A percentile compares a stretch with the other conserved stretches of the same genome.
phyloP scores from a whole-genome alignment of 23 red algal genomes.

The Agarophyton chilense region DNA sequence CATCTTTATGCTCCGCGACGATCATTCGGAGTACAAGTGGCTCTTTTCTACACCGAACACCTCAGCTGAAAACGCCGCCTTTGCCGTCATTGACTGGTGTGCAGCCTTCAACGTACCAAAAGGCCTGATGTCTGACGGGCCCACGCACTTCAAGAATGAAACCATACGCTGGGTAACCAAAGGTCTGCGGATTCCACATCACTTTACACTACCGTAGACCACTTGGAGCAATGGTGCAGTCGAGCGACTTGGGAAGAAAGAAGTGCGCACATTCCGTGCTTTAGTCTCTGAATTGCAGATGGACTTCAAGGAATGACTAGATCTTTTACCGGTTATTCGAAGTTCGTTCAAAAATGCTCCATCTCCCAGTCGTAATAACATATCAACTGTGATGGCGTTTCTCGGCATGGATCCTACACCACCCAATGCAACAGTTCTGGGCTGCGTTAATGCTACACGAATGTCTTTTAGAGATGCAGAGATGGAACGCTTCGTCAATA shows the following conservation, averaged over 20 bases:
- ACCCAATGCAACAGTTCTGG: slow-evolving; percentile 19
- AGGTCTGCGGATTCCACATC: background rate
- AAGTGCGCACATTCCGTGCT: background rate
- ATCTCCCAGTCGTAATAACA: slow-evolving; percentile 3
- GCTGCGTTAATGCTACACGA: background rate
- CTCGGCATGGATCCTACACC: slow-evolving; percentile 24
- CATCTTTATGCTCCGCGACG: too few relatives aligned
- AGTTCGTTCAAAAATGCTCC: slow-evolving; percentile 19
- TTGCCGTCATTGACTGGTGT: slow-evolving; percentile 21
- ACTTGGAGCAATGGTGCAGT: background rate
- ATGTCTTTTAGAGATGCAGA: slow-evolving; percentile 19
- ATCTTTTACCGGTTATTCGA: slow-evolving; percentile 17
- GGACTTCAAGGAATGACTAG: background rate
- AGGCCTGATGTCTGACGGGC: slow-evolving; percentile 16
- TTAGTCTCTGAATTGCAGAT: slow-evolving; percentile 16
- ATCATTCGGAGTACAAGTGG: slow-evolving; percentile 48
- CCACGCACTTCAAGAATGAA: slow-evolving; percentile 60
- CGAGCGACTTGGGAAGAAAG: background rate
- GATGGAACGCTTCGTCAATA: slow-evolving; percentile 1
- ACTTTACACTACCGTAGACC: slow-evolving; percentile 46
- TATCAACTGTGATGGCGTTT: slow-evolving; percentile 11
- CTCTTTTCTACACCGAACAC: slow-evolving; percentile 4
- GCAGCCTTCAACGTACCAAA: slow-evolving; percentile 20
- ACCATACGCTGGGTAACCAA: background rate
- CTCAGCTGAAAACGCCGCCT: slow-evolving; percentile 21